A percentile compares a stretch with the other conserved stretches of the same genome.
phyloP scores from a whole-genome alignment of 495 filamentous ascomycete genomes.

The Penicillium steckii region DNA sequence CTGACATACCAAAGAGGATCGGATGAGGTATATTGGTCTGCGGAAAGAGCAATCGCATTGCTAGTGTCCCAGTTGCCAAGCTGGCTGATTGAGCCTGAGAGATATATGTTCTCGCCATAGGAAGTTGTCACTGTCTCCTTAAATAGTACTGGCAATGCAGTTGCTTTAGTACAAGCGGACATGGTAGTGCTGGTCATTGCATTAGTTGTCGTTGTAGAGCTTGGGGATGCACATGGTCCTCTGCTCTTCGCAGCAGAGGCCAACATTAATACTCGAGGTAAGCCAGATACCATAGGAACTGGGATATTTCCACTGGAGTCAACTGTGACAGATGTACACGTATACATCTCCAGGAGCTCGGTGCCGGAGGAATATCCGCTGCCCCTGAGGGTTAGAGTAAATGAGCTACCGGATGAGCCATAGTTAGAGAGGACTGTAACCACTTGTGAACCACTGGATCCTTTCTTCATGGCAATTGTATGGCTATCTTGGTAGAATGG shows the following conservation, averaged over 20 bases:
- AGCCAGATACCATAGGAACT: conserved; percentile 26
- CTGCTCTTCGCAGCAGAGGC: conserved; percentile 15
- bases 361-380: conserved; percentile 27
- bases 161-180: conserved; percentile 33
- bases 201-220: not conserved
- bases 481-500: conserved; percentile 52
- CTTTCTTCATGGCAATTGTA: conserved; percentile 62
- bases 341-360: conserved; percentile 23
- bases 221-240: conserved; percentile 14
- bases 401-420: conserved; percentile 42
- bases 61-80: conserved; percentile 54
- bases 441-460: conserved; percentile 46
- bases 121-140: conserved; percentile 49
- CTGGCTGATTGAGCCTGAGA: conserved; percentile 51
- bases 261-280: conserved; percentile 23
- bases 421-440: conserved; percentile 58
- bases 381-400: conserved; percentile 43
- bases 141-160: conserved; percentile 53
- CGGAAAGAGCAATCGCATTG: conserved; percentile 49
- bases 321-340: conserved; percentile 26
- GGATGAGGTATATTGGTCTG: conserved; percentile 47
- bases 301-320: conserved; percentile 26
- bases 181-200: conserved; percentile 24
- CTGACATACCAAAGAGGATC: conserved; percentile 56
- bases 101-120: conserved; percentile 55